A percentile compares a stretch with the other conserved stretches of the same genome.
Evolutionary conservation across 2,329 filamentous ascomycete species (phyloP).

Genomic region (Fusarium nurragi): DNA sequence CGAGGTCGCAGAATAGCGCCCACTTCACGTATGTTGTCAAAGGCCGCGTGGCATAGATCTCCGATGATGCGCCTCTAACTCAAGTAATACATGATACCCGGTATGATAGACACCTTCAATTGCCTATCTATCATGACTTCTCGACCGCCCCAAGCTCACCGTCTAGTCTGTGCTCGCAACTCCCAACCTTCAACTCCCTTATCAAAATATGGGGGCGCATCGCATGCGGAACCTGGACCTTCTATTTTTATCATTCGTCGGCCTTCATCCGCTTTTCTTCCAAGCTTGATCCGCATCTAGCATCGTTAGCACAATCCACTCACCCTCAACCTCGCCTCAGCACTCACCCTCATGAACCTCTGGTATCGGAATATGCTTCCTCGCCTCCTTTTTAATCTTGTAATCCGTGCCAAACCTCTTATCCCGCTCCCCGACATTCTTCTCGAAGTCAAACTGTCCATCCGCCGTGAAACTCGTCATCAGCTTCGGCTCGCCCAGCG

Average conservation of each 20-base stretch:
- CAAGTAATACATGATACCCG: slow-evolving; percentile 29
- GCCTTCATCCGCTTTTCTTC: slow-evolving; percentile 22
- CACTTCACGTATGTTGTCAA: background rate
- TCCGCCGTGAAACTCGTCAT: slow-evolving; percentile 64
- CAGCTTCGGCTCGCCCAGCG: slow-evolving; percentile 62
- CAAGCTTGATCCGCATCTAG: slow-evolving; percentile 41
- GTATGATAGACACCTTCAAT: slow-evolving; percentile 2
- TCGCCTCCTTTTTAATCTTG: slow-evolving; percentile 54
- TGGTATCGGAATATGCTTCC: slow-evolving; percentile 55
- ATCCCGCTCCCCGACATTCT: slow-evolving; percentile 57
- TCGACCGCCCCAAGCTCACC: rapidly evolving
- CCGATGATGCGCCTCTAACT: background rate
- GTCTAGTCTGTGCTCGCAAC: rapidly evolving
- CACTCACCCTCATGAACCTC: slow-evolving; percentile 54
- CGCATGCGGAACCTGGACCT: no score
- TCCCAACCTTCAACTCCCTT: background rate
- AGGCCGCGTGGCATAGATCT: background rate
- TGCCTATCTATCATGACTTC: background rate
- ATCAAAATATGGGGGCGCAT: rapidly evolving
- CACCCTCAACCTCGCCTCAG: rapidly evolving
- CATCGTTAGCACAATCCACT: slow-evolving; percentile 3
- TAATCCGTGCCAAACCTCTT: slow-evolving; percentile 57
- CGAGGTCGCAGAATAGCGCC: background rate
- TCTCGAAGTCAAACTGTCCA: slow-evolving; percentile 60
- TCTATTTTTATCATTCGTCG: rapidly evolving